Evolutionary conservation across 192 early-diverging fungal genomes (phyloP).

Genomic region (Coemansia sp.): DNA sequence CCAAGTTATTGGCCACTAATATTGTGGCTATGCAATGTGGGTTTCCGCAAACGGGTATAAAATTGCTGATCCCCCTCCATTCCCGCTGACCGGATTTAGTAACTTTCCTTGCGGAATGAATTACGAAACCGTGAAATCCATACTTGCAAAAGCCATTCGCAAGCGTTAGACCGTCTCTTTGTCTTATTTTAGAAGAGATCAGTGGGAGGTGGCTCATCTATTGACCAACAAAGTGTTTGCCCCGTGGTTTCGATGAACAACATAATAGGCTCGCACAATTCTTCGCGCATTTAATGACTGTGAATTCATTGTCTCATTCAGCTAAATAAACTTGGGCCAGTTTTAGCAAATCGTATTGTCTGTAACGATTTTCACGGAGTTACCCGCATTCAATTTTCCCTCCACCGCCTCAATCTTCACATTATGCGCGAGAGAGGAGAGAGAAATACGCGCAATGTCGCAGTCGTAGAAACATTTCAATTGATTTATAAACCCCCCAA

Average conservation of each 20-base stretch:
- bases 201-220: neutral
- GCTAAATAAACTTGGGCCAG: neutral
- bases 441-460: neutral
- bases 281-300: neutral
- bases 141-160: neutral
- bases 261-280: neutral
- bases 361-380: neutral
- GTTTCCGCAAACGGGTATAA: neutral
- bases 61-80: neutral
- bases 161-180: neutral
- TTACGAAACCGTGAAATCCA: neutral
- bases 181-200: no score
- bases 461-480: neutral
- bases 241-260: neutral
- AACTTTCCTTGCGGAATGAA: neutral
- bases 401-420: neutral
- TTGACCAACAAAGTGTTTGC: neutral
- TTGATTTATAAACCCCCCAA: constrained; percentile 7
- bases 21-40: neutral
- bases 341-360: neutral
- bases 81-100: neutral
- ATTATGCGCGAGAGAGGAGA: neutral
- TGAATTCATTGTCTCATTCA: neutral
- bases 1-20: neutral
- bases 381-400: neutral